phyloP scores from a whole-genome alignment of 2,329 filamentous ascomycete genomes.

The Alternaria metachromatica region DNA sequence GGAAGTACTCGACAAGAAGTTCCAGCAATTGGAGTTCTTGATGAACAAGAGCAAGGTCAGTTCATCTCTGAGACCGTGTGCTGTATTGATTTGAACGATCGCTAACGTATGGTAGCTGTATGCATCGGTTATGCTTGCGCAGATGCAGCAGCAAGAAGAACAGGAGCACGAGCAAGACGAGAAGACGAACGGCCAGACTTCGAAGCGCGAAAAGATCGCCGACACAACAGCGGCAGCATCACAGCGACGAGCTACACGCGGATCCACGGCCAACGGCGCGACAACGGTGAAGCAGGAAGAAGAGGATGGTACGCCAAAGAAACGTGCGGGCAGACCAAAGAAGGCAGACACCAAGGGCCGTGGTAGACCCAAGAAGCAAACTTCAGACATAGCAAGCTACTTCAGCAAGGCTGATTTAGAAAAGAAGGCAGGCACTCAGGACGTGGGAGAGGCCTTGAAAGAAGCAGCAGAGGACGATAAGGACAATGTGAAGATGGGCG shows the following conservation, averaged over 20 bases:
- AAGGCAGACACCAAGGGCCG: conserved; percentile 41
- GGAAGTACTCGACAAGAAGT: conserved; percentile 57
- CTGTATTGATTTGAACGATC: not conserved
- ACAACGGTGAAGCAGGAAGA: conserved; percentile 22
- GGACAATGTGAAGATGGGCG: conserved; percentile 64
- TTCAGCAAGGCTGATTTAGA: conserved; percentile 66
- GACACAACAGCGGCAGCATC: conserved; percentile 55
- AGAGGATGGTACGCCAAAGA: conserved; percentile 28
- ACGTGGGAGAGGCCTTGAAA: conserved; percentile 64
- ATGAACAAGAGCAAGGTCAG: conserved; percentile 59
- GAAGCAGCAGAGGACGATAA: conserved; percentile 65
- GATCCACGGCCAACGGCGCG: conserved; percentile 28
- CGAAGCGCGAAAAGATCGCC: conserved; percentile 56
- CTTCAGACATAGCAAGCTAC: conserved; percentile 62
- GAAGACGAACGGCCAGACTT: conserved; percentile 53
- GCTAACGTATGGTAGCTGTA: conserved; percentile 48
- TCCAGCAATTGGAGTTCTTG: conserved; percentile 59
- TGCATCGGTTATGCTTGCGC: conserved; percentile 59
- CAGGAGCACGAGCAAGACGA: conserved; percentile 55
- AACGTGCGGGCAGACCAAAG: conserved; percentile 49
- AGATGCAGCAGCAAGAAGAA: conserved; percentile 61
- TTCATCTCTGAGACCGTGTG: not conserved
- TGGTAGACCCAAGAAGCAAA: conserved; percentile 49
- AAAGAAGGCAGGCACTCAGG: conserved; percentile 59
- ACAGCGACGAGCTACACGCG: conserved; percentile 56